Percentiles rank a stretch among this genome's conserved stretches.
phyloP scores from a whole-genome alignment of 2,329 filamentous ascomycete species.

The Monilinia fructicola region DNA sequence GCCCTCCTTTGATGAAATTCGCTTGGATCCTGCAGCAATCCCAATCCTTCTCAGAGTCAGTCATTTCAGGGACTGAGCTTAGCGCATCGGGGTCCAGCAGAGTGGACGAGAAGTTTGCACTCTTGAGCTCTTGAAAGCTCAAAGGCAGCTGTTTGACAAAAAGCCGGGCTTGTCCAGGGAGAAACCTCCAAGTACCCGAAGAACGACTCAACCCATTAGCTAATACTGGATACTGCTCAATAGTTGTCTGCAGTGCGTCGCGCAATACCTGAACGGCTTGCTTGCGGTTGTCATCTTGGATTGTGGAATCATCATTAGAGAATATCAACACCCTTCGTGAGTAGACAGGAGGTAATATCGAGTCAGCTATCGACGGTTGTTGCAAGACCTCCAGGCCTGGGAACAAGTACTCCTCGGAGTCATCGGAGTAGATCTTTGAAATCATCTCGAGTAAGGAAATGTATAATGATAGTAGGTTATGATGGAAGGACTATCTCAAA shows the following conservation, averaged over 20 bases:
- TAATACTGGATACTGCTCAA: background rate
- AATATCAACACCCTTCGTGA: conserved; percentile 3
- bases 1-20: conserved; percentile 5
- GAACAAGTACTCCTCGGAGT: background rate
- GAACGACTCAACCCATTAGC: background rate
- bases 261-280: background rate
- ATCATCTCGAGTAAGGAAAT: background rate
- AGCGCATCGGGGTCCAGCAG: background rate
- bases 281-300: background rate
- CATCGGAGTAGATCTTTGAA: background rate
- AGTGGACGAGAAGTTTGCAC: background rate
- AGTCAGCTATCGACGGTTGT: background rate
- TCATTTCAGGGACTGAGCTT: background rate
- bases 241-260: background rate
- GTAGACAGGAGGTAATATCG: background rate
- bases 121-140: background rate
- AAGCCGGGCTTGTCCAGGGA: conserved; percentile 1
- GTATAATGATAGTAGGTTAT: background rate
- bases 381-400: background rate
- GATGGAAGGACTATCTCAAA: background rate
- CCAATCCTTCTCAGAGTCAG: conserved; percentile 1
- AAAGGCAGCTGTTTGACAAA: background rate
- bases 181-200: background rate
- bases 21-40: conserved; percentile 10
- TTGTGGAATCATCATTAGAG: background rate